Evolutionary conservation across 116 monocot species (phyloP).

Genomic region (Cymodocea nodosa): DNA sequence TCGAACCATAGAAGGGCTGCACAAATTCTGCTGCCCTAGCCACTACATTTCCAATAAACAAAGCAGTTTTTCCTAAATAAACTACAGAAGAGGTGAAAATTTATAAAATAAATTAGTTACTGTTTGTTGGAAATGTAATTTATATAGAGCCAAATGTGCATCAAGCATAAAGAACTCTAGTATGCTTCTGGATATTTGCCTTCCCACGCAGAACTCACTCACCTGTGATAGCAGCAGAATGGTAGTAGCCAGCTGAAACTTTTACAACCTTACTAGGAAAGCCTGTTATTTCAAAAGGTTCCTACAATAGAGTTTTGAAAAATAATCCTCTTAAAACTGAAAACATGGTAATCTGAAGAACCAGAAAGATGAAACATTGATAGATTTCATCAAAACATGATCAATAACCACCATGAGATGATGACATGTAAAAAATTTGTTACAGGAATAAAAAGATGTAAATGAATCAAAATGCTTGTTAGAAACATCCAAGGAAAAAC

Average conservation of each 20-base stretch:
- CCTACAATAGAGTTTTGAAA: conserved; percentile 24
- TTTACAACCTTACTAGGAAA: conserved; percentile 42
- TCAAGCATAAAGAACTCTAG: too few relatives aligned
- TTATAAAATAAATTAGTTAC: too few relatives aligned
- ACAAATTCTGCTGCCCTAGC: too few relatives aligned
- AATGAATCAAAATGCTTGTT: not conserved
- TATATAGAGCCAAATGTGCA: too few relatives aligned
- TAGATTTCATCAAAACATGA: not conserved
- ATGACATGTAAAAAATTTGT: not conserved
- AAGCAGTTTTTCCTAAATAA: too few relatives aligned
- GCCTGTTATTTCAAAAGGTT: conserved; percentile 54
- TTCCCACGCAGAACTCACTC: not conserved
- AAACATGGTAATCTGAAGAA: not conserved
- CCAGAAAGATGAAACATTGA: not conserved
- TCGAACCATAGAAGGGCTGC: too few relatives aligned
- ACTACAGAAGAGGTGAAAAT: too few relatives aligned
- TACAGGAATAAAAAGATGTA: not conserved
- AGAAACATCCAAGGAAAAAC: not conserved
- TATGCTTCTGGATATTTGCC: too few relatives aligned
- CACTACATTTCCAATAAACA: too few relatives aligned
- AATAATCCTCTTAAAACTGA: not conserved
- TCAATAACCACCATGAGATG: too few relatives aligned
- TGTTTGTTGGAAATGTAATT: too few relatives aligned
- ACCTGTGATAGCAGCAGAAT: conserved; percentile 88
- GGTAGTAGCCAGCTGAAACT: conserved; percentile 81